Base-by-base conservation (phyloP, 805 yeast species). In the Candida endomychidarum region DNA sequence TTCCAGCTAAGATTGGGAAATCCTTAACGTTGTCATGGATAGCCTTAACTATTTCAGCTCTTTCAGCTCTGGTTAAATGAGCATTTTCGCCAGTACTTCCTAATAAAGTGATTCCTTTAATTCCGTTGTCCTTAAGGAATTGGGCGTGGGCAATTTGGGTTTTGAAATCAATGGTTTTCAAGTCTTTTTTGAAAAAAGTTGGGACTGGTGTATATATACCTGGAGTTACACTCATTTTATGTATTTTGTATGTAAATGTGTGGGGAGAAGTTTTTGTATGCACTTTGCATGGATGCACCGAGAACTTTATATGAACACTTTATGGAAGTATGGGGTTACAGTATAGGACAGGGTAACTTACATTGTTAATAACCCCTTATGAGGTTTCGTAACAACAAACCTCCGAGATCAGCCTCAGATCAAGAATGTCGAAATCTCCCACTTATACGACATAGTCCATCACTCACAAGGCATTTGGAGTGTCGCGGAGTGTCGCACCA, bases 11-110 rank as follows among this genome's bases (percentile, higher is more conserved):
- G 28, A 77, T 56, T 8, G 71, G 60, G 54, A 64, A 67, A 23
- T 58, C 65, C 17, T 68, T 64, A 4, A 76, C 60, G 4, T 53
- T 65, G 3, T 57, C 60, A 32, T 59, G 70, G 34, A 73, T 43
- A 9, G 53, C 44, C 15, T 52, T 45, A 19, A 70, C 57, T 8
- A 68, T 49, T 5, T 57, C 41, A 10, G 54, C 55, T 46, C 81
- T 62, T 57, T 77, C 82, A 29, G 53, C 47, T 38, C 67, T 59
- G 8, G 78, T 66, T 47, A 75, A 56, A 47, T 75, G 78, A 26
- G 74, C 73, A 44, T 72, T 70, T 52, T 77, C 81, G 26, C 81
- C 82, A 11, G 80, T 77, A 24, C 79, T 73, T 5, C 81, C 81
- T 52, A 74, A 61, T 6, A 75, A 49, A 10, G 74, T 75, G 3